A percentile compares a stretch with the other conserved stretches of the same genome.
These are phyloP conservation scores for Vigna radiata DNA, from an alignment of 306 rosid species.

Conservation along the genomic window DNA sequence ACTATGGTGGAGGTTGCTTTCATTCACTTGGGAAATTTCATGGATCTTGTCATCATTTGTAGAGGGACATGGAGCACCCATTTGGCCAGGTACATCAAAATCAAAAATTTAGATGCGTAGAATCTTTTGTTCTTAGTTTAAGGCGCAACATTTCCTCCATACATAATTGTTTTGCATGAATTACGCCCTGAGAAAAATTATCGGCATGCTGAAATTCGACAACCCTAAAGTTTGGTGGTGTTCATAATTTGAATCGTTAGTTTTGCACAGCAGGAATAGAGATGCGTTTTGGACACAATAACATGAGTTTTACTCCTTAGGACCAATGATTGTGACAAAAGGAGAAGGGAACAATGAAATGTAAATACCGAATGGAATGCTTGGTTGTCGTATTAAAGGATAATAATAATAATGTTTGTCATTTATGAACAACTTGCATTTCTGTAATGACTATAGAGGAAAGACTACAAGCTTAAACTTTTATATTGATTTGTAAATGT, in stretches of 20 bases:
- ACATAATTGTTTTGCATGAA: conserved; percentile 35
- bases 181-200: background rate
- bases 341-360: background rate
- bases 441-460: background rate
- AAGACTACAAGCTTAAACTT: no score
- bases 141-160: background rate
- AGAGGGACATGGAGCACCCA: conserved; percentile 14
- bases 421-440: background rate
- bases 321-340: background rate
- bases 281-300: background rate
- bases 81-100: conserved; percentile 24
- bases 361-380: background rate
- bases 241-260: background rate
- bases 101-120: background rate
- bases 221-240: background rate
- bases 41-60: conserved; percentile 30
- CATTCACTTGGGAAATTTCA: conserved; percentile 41
- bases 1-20: conserved; percentile 34
- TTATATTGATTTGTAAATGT: no score
- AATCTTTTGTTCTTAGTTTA: background rate
- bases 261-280: background rate
- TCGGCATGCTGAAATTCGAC: background rate
- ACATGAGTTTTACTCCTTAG: background rate
- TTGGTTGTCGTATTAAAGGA: conserved; percentile 6
- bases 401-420: background rate